Percentiles rank a stretch among this genome's conserved stretches.
Conservation (phyloP, 1,284 basidiomycete genomes). For the Ganoderma multipileum region DNA sequence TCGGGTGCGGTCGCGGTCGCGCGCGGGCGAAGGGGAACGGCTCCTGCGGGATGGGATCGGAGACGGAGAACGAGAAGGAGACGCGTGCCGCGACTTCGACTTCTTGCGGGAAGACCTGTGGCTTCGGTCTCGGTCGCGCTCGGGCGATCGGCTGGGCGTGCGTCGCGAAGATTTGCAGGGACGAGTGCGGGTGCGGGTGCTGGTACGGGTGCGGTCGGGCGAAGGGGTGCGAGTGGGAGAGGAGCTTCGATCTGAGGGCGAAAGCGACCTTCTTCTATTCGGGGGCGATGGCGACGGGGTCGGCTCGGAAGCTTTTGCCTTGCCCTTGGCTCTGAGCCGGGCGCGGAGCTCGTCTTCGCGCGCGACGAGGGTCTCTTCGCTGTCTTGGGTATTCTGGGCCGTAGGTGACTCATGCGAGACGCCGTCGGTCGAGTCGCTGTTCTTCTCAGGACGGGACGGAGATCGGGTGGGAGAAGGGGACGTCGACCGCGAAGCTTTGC, state of each 20-base stretch:
- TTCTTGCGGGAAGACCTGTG: conserved; percentile 13
- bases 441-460: background rate
- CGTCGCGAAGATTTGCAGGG: conserved; percentile 1
- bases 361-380: conserved; percentile 14
- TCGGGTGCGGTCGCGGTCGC: conserved; percentile 12
- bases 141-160: conserved; percentile 1
- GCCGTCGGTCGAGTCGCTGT: conserved; percentile 1
- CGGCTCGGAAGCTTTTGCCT: conserved; percentile 25
- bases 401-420: conserved; percentile 6
- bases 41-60: conserved; percentile 2
- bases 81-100: conserved; percentile 13
- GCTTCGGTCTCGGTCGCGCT: conserved; percentile 5
- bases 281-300: conserved; percentile 12
- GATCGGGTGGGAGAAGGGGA: conserved; percentile 13
- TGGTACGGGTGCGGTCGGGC: conserved; percentile 14
- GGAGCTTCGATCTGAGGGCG: background rate
- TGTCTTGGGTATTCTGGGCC: conserved; percentile 19
- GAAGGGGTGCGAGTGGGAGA: conserved; percentile 15
- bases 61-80: conserved; percentile 25
- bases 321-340: conserved; percentile 44
- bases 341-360: conserved; percentile 35
- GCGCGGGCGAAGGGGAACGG: conserved; percentile 10
- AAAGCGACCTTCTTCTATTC: no score
- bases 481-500: background rate
- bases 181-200: conserved; percentile 10